A percentile compares a stretch with the other conserved stretches of the same genome.
Conservation (phyloP, 1,284 basidiomycete genomes). For the Pseudozyma tsukubaensis region DNA sequence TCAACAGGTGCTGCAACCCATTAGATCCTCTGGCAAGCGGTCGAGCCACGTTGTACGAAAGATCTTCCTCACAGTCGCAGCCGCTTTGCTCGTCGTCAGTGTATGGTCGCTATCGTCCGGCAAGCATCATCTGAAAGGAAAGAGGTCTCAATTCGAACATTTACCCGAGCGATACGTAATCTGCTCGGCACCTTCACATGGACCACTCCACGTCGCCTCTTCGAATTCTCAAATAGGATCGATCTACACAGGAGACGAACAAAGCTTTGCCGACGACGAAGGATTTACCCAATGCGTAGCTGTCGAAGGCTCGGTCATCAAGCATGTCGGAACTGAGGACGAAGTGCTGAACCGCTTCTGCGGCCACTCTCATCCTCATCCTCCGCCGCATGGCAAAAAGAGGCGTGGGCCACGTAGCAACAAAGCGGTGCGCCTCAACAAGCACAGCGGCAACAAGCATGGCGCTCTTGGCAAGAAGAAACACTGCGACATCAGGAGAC, state of each 20-base stretch:
- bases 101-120: constrained; percentile 11
- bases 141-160: constrained; percentile 9
- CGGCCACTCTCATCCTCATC: background rate
- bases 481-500: constrained; percentile 25
- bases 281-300: constrained; percentile 42
- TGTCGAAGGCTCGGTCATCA: constrained; percentile 21
- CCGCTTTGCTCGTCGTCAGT: constrained; percentile 14
- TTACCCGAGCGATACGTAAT: constrained; percentile 27
- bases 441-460: background rate
- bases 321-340: constrained; percentile 14
- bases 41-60: background rate
- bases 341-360: constrained; percentile 25
- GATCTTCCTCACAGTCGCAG: background rate
- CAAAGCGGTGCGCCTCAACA: constrained; percentile 32
- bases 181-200: constrained; percentile 27
- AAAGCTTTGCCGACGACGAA: constrained; percentile 10
- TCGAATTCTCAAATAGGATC: constrained; percentile 1
- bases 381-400: background rate
- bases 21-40: background rate
- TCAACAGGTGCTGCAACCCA: constrained; percentile 19
- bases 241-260: constrained; percentile 45
- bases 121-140: background rate
- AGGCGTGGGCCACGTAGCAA: constrained; percentile 28
- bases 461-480: constrained; percentile 10
- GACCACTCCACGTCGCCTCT: constrained; percentile 12